A percentile compares a stretch with the other conserved stretches of the same genome.
Conservation (phyloP, 352 stramenopile genomes). For the Blastocystis sp. region DNA sequence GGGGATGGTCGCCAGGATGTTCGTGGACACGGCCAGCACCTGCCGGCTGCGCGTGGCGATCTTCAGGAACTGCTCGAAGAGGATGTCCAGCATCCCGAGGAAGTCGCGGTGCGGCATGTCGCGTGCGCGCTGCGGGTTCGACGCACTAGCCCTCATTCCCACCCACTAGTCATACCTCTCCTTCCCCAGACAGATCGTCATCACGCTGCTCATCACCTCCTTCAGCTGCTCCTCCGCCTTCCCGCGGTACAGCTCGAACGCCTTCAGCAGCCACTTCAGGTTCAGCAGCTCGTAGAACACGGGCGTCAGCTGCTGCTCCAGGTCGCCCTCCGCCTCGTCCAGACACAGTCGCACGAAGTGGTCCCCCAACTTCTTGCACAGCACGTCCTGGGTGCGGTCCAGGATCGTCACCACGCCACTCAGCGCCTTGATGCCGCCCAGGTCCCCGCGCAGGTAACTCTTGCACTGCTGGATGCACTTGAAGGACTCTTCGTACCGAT, state of each 20-base stretch:
- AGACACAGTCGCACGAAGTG: constrained; percentile 41
- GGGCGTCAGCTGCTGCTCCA: constrained; percentile 11
- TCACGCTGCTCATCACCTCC: constrained; percentile 7
- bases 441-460: constrained; percentile 12
- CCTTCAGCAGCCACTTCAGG: constrained; percentile 36
- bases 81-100: constrained; percentile 26
- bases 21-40: constrained; percentile 4
- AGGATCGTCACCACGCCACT: constrained; percentile 39
- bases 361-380: constrained; percentile 32
- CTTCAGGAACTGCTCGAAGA: constrained; percentile 50
- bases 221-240: not conserved
- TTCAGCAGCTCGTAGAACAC: constrained; percentile 37
- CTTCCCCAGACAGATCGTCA: constrained; percentile 23
- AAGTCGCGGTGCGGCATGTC: constrained; percentile 33
- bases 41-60: constrained; percentile 4
- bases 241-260: constrained; percentile 15
- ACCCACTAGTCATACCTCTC: not conserved
- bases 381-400: constrained; percentile 25
- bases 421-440: constrained; percentile 34
- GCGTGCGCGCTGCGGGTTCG: not conserved
- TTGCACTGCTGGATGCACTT: constrained; percentile 51
- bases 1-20: constrained; percentile 42
- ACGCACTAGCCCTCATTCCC: not conserved
- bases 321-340: not conserved
- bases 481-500: constrained; percentile 25